Evolutionary conservation across 768 basidiomycete genomes (phyloP).

Genomic region (Boletus huronensis): DNA sequence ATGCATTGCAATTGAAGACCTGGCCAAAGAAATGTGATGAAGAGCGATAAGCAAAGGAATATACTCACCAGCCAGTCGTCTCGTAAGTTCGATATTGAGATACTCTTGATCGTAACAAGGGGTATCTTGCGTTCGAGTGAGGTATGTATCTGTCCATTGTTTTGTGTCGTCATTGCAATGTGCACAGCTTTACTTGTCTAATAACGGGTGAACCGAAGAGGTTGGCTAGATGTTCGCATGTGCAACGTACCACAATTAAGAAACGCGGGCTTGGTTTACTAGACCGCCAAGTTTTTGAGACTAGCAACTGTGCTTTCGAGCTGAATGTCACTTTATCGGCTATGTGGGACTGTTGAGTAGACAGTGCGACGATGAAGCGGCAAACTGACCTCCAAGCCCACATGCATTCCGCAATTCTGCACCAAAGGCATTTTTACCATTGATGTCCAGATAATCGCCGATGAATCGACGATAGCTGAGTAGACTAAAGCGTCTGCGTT

Average conservation of each 20-base stretch:
- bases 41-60: not conserved
- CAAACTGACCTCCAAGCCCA: constrained; percentile 63
- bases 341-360: constrained; percentile 20
- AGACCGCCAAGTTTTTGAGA: constrained; percentile 81
- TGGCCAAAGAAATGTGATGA: constrained; percentile 31
- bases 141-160: constrained; percentile 57
- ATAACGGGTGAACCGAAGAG: not conserved
- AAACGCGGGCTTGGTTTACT: constrained; percentile 91
- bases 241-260: constrained; percentile 72
- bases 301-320: constrained; percentile 71
- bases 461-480: constrained; percentile 91
- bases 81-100: constrained; percentile 82
- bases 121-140: constrained; percentile 85
- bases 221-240: not conserved
- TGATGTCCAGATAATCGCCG: constrained; percentile 95
- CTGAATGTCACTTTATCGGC: constrained; percentile 85
- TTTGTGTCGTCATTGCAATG: constrained; percentile 59
- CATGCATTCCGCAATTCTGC: constrained; percentile 70
- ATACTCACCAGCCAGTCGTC: constrained; percentile 90
- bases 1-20: constrained; percentile 72
- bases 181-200: constrained; percentile 69
- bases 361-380: not conserved
- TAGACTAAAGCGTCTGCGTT: constrained; percentile 88
- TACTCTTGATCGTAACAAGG: constrained; percentile 79
- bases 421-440: constrained; percentile 75